A percentile compares a stretch with the other conserved stretches of the same genome.
These are phyloP conservation scores for Symbiodinium pilosum DNA, from an alignment of 73 alveolate genomes.

Conservation along the genomic window DNA sequence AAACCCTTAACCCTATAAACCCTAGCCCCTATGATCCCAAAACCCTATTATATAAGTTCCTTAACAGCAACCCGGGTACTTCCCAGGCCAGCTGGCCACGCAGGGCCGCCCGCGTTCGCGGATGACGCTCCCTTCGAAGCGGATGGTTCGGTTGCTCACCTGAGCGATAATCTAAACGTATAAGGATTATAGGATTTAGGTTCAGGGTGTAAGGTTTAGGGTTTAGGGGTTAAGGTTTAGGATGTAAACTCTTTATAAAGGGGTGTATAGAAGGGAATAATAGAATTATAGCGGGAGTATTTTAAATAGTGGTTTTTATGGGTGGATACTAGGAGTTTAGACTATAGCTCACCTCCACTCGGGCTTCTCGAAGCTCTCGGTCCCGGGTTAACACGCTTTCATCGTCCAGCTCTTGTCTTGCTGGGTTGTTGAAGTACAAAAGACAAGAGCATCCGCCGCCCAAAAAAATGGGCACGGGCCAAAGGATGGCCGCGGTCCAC, in stretches of 20 bases:
- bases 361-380: neutral
- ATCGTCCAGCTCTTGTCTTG: neutral
- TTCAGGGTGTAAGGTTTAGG: no score
- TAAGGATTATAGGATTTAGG: no score
- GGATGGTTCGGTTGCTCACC: constrained; percentile 8
- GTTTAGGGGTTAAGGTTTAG: neutral
- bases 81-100: constrained; percentile 17
- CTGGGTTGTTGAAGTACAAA: neutral
- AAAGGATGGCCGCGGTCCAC: neutral
- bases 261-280: neutral
- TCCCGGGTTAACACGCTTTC: neutral
- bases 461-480: neutral
- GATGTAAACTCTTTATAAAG: neutral
- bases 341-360: neutral
- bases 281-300: neutral
- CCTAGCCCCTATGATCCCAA: no score
- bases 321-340: neutral
- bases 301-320: neutral
- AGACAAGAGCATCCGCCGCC: neutral
- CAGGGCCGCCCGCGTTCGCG: neutral
- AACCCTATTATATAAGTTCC: no score
- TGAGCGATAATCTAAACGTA: no score
- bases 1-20: no score
- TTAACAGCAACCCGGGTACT: no score
- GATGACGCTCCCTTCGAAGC: neutral